These are phyloP conservation scores for Bathelium albidoporum DNA, from an alignment of 495 filamentous ascomycete species.

Conservation along the genomic window DNA sequence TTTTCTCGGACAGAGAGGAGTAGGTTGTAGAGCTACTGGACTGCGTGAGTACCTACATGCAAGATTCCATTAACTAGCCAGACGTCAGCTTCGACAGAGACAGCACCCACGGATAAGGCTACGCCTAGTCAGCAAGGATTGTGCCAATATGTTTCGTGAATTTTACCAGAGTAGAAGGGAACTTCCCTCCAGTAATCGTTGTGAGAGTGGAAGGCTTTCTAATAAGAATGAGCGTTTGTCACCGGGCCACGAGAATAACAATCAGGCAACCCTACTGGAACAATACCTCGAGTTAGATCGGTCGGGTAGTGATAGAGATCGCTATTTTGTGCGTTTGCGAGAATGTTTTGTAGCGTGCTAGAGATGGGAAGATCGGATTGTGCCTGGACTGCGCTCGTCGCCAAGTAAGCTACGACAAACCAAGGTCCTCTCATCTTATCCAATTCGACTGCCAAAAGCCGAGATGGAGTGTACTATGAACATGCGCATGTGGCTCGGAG, in stretches of 20 bases:
- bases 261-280: conserved; percentile 19
- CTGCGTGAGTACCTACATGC: conserved; percentile 21
- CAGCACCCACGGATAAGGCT: conserved; percentile 28
- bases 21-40: background rate
- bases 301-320: conserved; percentile 31
- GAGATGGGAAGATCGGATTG: conserved; percentile 17
- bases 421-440: background rate
- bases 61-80: conserved; percentile 32
- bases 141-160: background rate
- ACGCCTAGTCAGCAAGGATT: conserved; percentile 9
- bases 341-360: conserved; percentile 27
- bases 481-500: background rate
- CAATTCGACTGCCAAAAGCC: background rate
- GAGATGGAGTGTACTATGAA: background rate
- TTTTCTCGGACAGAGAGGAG: background rate
- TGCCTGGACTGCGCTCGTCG: conserved; percentile 6
- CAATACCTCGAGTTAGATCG: conserved; percentile 29
- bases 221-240: background rate
- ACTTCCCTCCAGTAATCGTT: conserved; percentile 37
- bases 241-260: background rate
- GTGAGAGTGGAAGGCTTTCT: conserved; percentile 33
- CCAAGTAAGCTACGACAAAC: background rate
- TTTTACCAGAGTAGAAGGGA: conserved; percentile 23
- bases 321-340: conserved; percentile 25
- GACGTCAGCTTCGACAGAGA: conserved; percentile 32